These are phyloP conservation scores for Tinospora cordifolia DNA, from an alignment of 164 flowering plant genomes.

Conservation along the genomic window DNA sequence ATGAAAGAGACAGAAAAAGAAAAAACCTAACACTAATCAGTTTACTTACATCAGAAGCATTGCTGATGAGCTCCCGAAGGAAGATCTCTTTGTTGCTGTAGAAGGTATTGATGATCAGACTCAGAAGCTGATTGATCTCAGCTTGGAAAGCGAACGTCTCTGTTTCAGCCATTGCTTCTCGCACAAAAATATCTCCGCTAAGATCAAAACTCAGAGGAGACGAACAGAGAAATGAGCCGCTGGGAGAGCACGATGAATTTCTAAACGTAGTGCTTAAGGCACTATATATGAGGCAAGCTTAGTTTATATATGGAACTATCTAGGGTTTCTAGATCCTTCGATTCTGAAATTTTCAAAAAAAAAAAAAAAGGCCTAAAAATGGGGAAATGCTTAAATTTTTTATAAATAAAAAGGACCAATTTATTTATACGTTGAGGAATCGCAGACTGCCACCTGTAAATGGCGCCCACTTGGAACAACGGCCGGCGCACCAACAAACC, in stretches of 20 bases:
- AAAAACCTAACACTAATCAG: background rate
- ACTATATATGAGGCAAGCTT: too few relatives aligned
- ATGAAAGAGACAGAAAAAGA: too few relatives aligned
- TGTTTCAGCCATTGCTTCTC: constrained; percentile 6
- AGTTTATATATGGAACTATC: background rate
- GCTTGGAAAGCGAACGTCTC: constrained; percentile 11
- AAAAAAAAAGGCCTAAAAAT: background rate
- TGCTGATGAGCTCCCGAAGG: constrained; percentile 15
- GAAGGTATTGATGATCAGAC: constrained; percentile 15
- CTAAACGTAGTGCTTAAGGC: too few relatives aligned
- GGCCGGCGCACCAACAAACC: too few relatives aligned
- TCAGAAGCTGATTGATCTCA: constrained; percentile 14
- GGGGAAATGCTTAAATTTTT: too few relatives aligned
- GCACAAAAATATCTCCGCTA: background rate
- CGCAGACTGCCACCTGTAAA: background rate
- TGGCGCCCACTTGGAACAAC: too few relatives aligned
- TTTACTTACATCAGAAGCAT: constrained; percentile 16
- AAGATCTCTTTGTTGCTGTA: constrained; percentile 16
- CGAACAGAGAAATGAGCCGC: background rate
- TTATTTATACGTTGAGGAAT: background rate
- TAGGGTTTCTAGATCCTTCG: constrained; percentile 14
- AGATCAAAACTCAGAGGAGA: background rate
- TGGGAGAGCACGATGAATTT: too few relatives aligned
- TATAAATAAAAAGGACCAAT: too few relatives aligned
- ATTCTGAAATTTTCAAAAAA: background rate